Evolutionary conservation across 75 land plant genomes (phyloP).

Genomic region (Selaginella tamariscina): DNA sequence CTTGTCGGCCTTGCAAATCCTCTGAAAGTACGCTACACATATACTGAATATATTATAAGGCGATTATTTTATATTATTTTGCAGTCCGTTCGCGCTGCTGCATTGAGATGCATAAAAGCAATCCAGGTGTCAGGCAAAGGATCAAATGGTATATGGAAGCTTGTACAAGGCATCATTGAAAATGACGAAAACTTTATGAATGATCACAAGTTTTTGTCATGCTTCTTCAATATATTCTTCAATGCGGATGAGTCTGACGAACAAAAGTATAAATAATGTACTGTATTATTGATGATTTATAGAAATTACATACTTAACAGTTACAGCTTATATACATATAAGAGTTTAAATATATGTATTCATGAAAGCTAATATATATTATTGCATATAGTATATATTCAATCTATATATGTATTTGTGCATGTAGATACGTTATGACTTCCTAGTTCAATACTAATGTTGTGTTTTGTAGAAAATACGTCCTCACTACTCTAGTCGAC

Average conservation of each 20-base stretch:
- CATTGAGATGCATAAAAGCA: neutral
- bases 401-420: no score
- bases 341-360: no score
- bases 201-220: neutral
- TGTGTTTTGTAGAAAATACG: neutral
- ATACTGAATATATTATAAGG: neutral
- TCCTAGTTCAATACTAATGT: no score
- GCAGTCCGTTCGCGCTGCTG: neutral
- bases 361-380: no score
- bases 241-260: neutral
- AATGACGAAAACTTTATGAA: neutral
- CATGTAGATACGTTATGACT: no score
- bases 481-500: constrained; percentile 11
- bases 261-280: neutral
- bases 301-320: no score
- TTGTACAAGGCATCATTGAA: neutral
- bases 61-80: neutral
- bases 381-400: no score
- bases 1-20: neutral
- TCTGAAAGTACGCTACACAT: neutral
- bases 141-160: neutral
- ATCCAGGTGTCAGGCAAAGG: neutral
- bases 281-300: neutral
- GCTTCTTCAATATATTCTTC: neutral
- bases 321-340: no score